These are phyloP conservation scores for Flaveria sonorensis DNA, from an alignment of 129 eudicot species.

Conservation along the genomic window DNA sequence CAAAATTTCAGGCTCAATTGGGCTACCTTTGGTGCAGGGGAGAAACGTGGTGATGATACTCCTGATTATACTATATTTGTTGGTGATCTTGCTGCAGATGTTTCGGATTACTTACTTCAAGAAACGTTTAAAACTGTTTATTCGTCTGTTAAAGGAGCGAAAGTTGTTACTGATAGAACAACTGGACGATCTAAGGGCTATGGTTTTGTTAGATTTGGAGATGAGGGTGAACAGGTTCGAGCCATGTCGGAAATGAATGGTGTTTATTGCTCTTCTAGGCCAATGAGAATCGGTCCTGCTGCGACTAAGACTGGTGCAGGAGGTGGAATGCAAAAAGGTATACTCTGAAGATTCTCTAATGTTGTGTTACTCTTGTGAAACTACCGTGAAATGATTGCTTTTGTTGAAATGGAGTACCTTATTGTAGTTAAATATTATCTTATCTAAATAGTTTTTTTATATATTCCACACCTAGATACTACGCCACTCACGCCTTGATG, in stretches of 20 bases:
- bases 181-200: slow-evolving; percentile 95
- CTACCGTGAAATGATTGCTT: neutral
- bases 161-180: slow-evolving; percentile 80
- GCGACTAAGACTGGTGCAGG: slow-evolving; percentile 75
- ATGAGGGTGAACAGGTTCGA: slow-evolving; percentile 83
- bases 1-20: slow-evolving; percentile 81
- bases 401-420: neutral
- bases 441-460: slow-evolving; percentile 26
- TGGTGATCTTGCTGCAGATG: slow-evolving; percentile 95
- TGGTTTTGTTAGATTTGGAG: slow-evolving; percentile 96
- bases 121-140: slow-evolving; percentile 74
- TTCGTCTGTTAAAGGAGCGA: slow-evolving; percentile 83
- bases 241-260: slow-evolving; percentile 99
- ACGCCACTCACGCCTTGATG: slow-evolving; percentile 39
- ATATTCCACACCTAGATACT: slow-evolving; percentile 34
- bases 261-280: slow-evolving; percentile 65
- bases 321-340: slow-evolving; percentile 73
- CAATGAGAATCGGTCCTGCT: slow-evolving; percentile 95
- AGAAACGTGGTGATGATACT: slow-evolving; percentile 73
- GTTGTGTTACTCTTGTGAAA: neutral
- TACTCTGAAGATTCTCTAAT: neutral
- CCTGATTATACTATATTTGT: slow-evolving; percentile 87
- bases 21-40: slow-evolving; percentile 92
- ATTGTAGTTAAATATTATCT: neutral
- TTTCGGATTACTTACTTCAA: slow-evolving; percentile 72